These are phyloP conservation scores for Phytopythium oedochilum DNA, from an alignment of 352 stramenopile genomes.

Conservation along the genomic window DNA sequence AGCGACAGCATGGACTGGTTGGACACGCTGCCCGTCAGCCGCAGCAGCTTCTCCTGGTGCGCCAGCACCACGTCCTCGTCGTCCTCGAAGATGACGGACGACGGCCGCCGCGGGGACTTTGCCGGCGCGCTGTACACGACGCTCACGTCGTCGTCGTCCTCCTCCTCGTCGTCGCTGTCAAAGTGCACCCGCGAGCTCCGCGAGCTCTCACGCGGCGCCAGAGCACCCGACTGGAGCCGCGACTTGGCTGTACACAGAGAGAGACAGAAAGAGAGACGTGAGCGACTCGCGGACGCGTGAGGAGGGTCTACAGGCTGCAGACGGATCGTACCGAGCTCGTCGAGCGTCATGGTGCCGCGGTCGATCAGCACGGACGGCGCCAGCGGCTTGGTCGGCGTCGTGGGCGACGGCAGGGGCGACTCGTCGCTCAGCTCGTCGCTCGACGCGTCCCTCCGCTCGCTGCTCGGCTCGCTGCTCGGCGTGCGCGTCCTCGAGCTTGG, in stretches of 20 bases:
- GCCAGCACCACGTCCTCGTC: conserved; percentile 3
- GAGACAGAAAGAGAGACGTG: background rate
- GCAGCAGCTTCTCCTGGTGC: conserved; percentile 4
- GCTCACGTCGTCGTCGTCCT: background rate
- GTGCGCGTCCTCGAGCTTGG: background rate
- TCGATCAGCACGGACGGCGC: background rate
- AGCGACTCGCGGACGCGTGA: background rate
- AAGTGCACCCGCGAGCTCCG: conserved; percentile 31
- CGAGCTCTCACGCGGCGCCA: conserved; percentile 33
- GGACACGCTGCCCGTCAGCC: background rate
- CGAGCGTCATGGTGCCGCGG: conserved; percentile 24
- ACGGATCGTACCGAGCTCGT: conserved; percentile 27
- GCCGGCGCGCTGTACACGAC: too few relatives aligned
- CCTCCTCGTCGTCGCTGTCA: conserved; percentile 15
- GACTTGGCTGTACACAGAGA: conserved; percentile 16
- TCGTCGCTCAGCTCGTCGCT: too few relatives aligned
- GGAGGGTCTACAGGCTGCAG: background rate
- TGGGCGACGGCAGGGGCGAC: background rate
- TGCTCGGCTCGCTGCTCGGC: too few relatives aligned
- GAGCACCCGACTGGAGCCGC: conserved; percentile 18
- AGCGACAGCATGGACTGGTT: conserved; percentile 10
- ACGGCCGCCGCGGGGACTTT: background rate
- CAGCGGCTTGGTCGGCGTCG: background rate
- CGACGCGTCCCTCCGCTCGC: too few relatives aligned
- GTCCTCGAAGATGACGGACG: conserved; percentile 4